Percentiles rank a stretch among this genome's conserved stretches.
phyloP scores from a whole-genome alignment of 1,284 basidiomycete species.

The Peniophora sp. region DNA sequence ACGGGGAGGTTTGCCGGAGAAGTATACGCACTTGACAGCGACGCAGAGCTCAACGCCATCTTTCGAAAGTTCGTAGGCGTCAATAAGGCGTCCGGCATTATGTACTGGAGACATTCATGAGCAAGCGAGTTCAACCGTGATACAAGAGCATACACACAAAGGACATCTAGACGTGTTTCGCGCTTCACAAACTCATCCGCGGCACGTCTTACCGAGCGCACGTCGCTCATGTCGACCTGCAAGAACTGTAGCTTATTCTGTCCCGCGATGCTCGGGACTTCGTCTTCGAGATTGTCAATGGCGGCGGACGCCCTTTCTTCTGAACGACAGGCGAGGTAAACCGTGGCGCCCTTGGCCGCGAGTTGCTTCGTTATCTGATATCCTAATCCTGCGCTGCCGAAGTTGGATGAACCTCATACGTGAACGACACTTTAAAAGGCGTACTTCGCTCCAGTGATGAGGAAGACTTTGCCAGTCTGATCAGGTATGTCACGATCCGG shows the following conservation, averaged over 20 bases:
- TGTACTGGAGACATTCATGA: conserved; percentile 28
- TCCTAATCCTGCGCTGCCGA: not conserved
- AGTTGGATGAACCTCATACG: not conserved
- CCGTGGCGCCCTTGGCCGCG: not conserved
- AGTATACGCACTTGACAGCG: conserved; percentile 9
- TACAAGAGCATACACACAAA: not conserved
- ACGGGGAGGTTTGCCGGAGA: not conserved
- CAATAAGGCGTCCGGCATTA: conserved; percentile 35
- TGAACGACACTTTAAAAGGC: conserved; percentile 1
- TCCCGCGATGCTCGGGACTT: not conserved
- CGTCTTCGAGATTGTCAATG: not conserved
- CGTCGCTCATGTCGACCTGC: not conserved
- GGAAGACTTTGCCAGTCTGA: not conserved
- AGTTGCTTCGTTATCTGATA: not conserved
- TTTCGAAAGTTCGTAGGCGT: not conserved
- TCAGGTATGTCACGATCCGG: not conserved
- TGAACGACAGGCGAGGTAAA: not conserved
- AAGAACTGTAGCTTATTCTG: not conserved
- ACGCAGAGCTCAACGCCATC: conserved; percentile 13
- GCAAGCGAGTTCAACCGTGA: not conserved
- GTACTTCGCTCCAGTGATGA: not conserved
- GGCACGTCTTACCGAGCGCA: not conserved
- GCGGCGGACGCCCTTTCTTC: not conserved
- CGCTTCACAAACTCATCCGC: not conserved
- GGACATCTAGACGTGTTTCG: not conserved